Evolutionary conservation across 129 eudicot genomes (phyloP), one percentile per base, ranked within the genome.

Genomic region (Ambrosia artemisiifolia): DNA sequence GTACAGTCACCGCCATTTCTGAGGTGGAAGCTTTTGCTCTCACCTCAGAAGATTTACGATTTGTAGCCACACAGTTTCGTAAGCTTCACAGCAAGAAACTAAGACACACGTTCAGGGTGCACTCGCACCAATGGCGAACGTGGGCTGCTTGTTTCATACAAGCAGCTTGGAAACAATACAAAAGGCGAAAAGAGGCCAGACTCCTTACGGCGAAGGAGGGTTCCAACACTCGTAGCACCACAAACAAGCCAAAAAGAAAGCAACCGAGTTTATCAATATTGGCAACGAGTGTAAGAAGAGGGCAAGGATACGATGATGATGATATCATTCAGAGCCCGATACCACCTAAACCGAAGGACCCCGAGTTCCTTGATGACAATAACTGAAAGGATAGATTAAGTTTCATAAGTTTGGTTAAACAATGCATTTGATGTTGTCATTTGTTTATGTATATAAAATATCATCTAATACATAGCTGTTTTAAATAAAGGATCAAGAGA

Each of bases 81-180:
- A 85, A 79, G 82, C 84, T 88, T 40, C 95, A 88, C n/a, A 85
- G 92, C 75, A 88, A 88, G 75, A 82, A 91, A 66, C 47, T 91
- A 6, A 71, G 87, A 65, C 95, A 85, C 60, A 84, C 85, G 3
- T 91, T 91, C 32, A 79, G 95, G 79, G 86, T 79, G 48, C 82
- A 86, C 48, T 91, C 97, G 13, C 95, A 88, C 32, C 95, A 88
- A 65, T 91, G 97, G 97, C 70, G 97, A 81, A 83, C 97, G 5
- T 87, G 97, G 97, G 97, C 85, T 10, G 95, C 97, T 1, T 91
- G 97, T 33, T 91, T 88, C 20, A 88, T 91, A 46, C 97, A 91
- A 56, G 97, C 90, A n/a, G 95, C 87, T 2, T 91, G 97, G 97
- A 76, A 63, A 24, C 47, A 88, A 46, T 82, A 91, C 77, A 88